phyloP scores from a whole-genome alignment of 2,329 filamentous ascomycete genomes.

The Phialophora expanda region DNA sequence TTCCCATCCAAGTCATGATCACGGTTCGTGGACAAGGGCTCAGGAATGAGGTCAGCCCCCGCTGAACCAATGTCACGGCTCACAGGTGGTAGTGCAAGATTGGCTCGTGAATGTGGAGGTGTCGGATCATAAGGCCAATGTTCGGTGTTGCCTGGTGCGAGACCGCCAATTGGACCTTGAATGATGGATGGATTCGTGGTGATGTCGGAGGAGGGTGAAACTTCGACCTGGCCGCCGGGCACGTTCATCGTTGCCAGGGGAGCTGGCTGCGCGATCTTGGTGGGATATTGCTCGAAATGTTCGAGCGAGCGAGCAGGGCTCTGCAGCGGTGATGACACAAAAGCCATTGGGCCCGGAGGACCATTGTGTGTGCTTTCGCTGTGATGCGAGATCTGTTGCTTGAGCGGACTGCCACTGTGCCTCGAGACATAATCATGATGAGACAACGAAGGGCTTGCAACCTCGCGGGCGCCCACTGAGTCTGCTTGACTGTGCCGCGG shows the following conservation, averaged over 20 bases:
- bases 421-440: slow-evolving; percentile 38
- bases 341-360: slow-evolving; percentile 46
- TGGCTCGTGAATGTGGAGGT: slow-evolving; percentile 50
- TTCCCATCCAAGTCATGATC: slow-evolving; percentile 47
- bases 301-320: slow-evolving; percentile 48
- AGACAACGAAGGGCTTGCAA: slow-evolving; percentile 33
- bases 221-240: slow-evolving; percentile 29
- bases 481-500: slow-evolving; percentile 30
- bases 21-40: slow-evolving; percentile 42
- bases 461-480: slow-evolving; percentile 41
- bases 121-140: slow-evolving; percentile 64
- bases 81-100: slow-evolving; percentile 43
- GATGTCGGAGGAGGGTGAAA: slow-evolving; percentile 62
- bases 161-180: slow-evolving; percentile 70
- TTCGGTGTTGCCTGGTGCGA: slow-evolving; percentile 54
- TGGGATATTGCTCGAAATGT: slow-evolving; percentile 17
- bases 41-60: slow-evolving; percentile 45
- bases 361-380: slow-evolving; percentile 47
- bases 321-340: slow-evolving; percentile 58
- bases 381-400: slow-evolving; percentile 49
- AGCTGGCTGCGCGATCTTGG: slow-evolving; percentile 32
- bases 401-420: slow-evolving; percentile 53
- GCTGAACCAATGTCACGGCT: slow-evolving; percentile 53
- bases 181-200: slow-evolving; percentile 86
- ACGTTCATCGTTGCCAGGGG: slow-evolving; percentile 16